Conservation (phyloP, 371 early-diverging fungal genomes). For the Dinochytrium kinnereticum region DNA sequence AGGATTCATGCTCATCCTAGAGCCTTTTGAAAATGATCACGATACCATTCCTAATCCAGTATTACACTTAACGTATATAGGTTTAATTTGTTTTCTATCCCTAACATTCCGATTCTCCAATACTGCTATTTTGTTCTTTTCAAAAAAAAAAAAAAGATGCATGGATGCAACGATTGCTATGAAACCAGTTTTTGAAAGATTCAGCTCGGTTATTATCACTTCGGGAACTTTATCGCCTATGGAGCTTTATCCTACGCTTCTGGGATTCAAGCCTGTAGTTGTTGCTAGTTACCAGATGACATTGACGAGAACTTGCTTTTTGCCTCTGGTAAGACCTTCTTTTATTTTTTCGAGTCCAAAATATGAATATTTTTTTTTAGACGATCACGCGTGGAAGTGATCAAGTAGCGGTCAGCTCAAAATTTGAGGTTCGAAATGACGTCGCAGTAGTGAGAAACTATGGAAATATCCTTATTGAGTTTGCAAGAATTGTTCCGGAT, state of each 20-base stretch:
- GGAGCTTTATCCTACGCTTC: constrained; percentile 98
- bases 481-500: constrained; percentile 94
- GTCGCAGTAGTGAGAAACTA: constrained; percentile 99
- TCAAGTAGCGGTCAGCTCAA: constrained; percentile 95
- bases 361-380: constrained; percentile 29
- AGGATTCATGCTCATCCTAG: constrained; percentile 96
- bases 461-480: constrained; percentile 96
- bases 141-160: constrained; percentile 65
- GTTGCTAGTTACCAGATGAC: constrained; percentile 94
- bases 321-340: constrained; percentile 78
- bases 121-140: neutral
- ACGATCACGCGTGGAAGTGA: constrained; percentile 97
- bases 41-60: constrained; percentile 95
- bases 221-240: constrained; percentile 99
- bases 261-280: constrained; percentile 86
- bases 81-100: neutral
- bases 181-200: constrained; percentile 93
- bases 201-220: constrained; percentile 98
- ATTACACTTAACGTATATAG: constrained; percentile 75
- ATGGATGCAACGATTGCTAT: constrained; percentile 98
- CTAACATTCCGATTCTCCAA: too few relatives aligned
- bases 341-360: neutral
- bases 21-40: constrained; percentile 96
- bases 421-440: constrained; percentile 98
- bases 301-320: constrained; percentile 90